Percentiles rank a stretch among this genome's conserved stretches.
Conservation (phyloP, 495 filamentous ascomycete species). For the Aspergillus indologenus region DNA sequence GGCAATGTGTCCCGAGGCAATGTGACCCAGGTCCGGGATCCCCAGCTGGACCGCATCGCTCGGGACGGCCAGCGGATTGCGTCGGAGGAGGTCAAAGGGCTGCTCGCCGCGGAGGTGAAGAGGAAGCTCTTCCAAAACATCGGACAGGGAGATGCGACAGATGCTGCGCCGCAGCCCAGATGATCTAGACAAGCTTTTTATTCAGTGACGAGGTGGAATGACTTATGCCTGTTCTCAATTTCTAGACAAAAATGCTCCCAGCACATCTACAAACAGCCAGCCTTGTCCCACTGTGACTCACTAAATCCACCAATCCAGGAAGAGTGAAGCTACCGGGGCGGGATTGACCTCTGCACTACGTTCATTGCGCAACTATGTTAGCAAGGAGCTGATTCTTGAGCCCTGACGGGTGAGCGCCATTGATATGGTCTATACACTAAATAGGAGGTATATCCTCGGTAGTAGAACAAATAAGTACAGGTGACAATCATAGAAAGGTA, state of each 20-base stretch:
- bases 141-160: slow-evolving; percentile 28
- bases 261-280: not conserved
- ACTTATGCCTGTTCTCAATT: not conserved
- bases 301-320: not conserved
- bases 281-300: not conserved
- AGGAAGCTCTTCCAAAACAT: slow-evolving; percentile 76
- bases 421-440: slow-evolving; percentile 10
- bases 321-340: not conserved
- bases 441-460: slow-evolving; percentile 17
- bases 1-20: slow-evolving; percentile 34
- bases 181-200: slow-evolving; percentile 1
- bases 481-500: slow-evolving; percentile 1
- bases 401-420: slow-evolving; percentile 5
- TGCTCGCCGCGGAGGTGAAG: slow-evolving; percentile 81
- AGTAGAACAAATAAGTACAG: slow-evolving; percentile 13
- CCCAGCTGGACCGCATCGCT: slow-evolving; percentile 74
- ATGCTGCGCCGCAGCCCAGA: not conserved
- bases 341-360: not conserved
- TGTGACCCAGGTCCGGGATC: slow-evolving; percentile 44
- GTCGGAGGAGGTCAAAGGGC: slow-evolving; percentile 79
- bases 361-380: not conserved
- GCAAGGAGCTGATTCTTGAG: not conserved
- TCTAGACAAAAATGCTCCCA: not conserved
- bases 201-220: not conserved
- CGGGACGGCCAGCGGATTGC: slow-evolving; percentile 77